Conservation (phyloP, 306 rosid genomes). For the Albizia julibrissin region DNA sequence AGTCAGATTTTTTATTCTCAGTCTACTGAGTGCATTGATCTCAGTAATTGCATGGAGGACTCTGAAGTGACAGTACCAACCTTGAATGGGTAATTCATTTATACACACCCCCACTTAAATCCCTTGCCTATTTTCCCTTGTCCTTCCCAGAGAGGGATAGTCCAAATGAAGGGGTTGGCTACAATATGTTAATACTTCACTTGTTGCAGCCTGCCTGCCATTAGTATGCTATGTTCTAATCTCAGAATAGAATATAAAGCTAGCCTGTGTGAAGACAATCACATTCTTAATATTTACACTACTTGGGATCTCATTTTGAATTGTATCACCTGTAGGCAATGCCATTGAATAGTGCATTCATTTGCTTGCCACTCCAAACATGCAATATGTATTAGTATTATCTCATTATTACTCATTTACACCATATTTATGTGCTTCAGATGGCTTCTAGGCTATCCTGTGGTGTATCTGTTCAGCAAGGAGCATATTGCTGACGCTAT, state of each 20-base stretch:
- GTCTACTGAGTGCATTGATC: slow-evolving; percentile 64
- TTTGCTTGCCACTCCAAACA: slow-evolving; percentile 10
- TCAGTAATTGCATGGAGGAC: slow-evolving; percentile 71
- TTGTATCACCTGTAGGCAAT: slow-evolving; percentile 17
- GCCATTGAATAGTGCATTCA: slow-evolving; percentile 6
- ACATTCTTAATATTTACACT: background rate
- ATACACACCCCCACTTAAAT: background rate
- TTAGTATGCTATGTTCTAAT: slow-evolving; percentile 16
- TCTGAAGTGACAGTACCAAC: slow-evolving; percentile 76
- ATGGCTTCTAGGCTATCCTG: slow-evolving; percentile 96
- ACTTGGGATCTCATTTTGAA: slow-evolving; percentile 15
- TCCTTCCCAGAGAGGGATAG: background rate
- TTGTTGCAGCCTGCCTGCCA: background rate
- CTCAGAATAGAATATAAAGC: background rate
- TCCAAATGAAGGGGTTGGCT: slow-evolving; percentile 13
- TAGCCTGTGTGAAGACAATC: background rate
- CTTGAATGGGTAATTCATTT: slow-evolving; percentile 70
- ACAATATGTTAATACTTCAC: slow-evolving; percentile 11
- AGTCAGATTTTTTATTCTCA: slow-evolving; percentile 33
- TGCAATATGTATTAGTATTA: background rate
- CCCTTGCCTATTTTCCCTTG: background rate
- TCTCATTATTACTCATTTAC: slow-evolving; percentile 14
- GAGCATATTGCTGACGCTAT: slow-evolving; percentile 68
- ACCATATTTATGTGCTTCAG: slow-evolving; percentile 48
- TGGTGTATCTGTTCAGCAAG: slow-evolving; percentile 74